Evolutionary conservation across 768 basidiomycete species (phyloP), one percentile per base, ranked within the genome.

Genomic region (Kwoniella heveanensis): DNA sequence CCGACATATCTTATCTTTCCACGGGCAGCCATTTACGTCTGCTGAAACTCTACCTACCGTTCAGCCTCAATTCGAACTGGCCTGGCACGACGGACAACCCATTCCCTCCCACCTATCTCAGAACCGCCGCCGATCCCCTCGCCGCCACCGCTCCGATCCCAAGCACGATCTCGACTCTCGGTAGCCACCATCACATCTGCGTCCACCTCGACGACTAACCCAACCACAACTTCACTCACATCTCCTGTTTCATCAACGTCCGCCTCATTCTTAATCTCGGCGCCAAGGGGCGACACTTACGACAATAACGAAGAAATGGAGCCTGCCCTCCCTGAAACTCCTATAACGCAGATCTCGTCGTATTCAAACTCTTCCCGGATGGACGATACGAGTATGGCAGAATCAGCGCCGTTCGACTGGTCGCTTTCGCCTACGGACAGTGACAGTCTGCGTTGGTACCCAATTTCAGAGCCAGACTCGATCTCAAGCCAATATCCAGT

Each of bases 51-150:
- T 26, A 25, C 50, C 50, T 54, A n/a, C 29, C 54, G 32, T 36
- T 36, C 39, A 44, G 39, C 39, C 8, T 9, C 39, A 17, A 32
- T 56, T 22, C 25, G 54, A 39, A 39, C 54, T 9, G 39, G 54
- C 24, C 22, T 39, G 12, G 52, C 52, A 19, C 52, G 30, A 1
- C n/a, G 32, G 29, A 53, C 52, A 19, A 53, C 52, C 29, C 52
- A 36, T 32, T 32, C 52, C 52, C 52, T 12, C 12, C 52, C 30
- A 19, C 29, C 29, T 24, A 17, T 53, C 4, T 32, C 52, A 4
- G 8, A 30, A 19, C 19, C 27, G 10, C 52, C 15, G 13, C n/a
- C n/a, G 17, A 6, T 29, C 32, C 52, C 19, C 52, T 27, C 2
- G n/a, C n/a, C n/a, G n/a, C 52, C 32, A 19, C 10, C 8, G 15